Conservation (phyloP, 2,329 filamentous ascomycete species). For the Colletotrichum orchidophilum region DNA sequence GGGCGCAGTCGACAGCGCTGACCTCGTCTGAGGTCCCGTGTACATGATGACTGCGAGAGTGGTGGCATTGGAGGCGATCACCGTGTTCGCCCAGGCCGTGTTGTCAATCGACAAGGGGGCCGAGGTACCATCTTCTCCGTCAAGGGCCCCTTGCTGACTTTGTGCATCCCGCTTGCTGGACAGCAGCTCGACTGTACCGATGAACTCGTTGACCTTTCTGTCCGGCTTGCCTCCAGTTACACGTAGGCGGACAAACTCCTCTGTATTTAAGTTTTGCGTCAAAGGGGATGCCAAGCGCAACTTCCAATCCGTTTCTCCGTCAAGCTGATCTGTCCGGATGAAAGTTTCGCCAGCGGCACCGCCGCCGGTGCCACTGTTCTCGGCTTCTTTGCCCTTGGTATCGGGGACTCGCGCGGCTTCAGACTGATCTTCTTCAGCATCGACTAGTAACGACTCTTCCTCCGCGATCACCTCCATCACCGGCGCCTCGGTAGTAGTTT, state of each 20-base stretch:
- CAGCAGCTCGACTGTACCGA: conserved; percentile 84
- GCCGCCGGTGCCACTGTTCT: conserved; percentile 44
- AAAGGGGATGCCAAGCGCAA: conserved; percentile 86
- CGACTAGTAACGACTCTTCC: conserved; percentile 53
- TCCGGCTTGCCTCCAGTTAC: conserved; percentile 91
- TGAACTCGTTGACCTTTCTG: conserved; percentile 92
- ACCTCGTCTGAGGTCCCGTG: conserved; percentile 92
- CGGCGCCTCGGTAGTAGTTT: conserved; percentile 49
- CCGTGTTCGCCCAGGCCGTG: conserved; percentile 98
- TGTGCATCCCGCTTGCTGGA: conserved; percentile 62
- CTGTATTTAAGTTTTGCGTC: conserved; percentile 79
- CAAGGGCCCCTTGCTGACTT: conserved; percentile 49
- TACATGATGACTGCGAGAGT: conserved; percentile 93
- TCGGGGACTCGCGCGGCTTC: conserved; percentile 35
- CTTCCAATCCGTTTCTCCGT: conserved; percentile 99
- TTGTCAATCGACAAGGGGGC: conserved; percentile 91
- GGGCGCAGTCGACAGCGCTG: conserved; percentile 89
- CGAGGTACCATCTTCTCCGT: conserved; percentile 58
- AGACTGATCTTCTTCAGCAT: conserved; percentile 47
- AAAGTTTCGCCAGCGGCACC: conserved; percentile 85
- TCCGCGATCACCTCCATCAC: conserved; percentile 36
- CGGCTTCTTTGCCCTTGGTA: conserved; percentile 46
- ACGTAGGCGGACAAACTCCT: conserved; percentile 74
- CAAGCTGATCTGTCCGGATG: conserved; percentile 95
- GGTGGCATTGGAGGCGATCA: conserved; percentile 90